phyloP scores from a whole-genome alignment of 2,329 filamentous ascomycete species.

The Chaetomiaceae sp. region DNA sequence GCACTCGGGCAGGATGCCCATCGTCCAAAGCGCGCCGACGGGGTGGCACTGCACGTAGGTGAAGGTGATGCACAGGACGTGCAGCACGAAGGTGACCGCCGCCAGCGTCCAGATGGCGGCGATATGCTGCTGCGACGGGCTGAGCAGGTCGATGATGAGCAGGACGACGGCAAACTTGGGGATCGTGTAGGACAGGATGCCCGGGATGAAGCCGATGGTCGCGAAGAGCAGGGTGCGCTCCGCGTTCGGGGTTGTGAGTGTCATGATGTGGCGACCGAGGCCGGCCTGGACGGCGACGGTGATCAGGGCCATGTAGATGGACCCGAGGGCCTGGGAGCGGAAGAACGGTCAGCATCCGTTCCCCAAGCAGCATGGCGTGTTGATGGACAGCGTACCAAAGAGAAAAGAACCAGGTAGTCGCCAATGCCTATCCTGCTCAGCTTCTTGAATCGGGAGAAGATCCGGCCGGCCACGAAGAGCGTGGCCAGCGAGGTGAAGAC shows the following conservation, averaged over 20 bases:
- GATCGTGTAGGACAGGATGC: neutral
- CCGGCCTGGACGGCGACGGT: neutral
- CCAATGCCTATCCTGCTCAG: neutral
- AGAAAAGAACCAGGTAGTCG: neutral
- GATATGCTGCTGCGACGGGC: neutral
- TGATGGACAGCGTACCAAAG: neutral
- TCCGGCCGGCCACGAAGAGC: neutral
- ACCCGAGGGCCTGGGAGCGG: neutral
- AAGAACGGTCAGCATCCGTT: neutral
- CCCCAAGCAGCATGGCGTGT: too few species aligned
- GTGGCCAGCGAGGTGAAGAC: neutral
- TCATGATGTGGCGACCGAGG: neutral
- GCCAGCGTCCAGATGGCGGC: neutral
- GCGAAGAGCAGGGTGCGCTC: neutral
- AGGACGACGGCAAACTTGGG: conserved; percentile 7
- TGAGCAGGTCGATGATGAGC: neutral
- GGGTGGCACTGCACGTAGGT: neutral
- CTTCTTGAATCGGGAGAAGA: neutral
- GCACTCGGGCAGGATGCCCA: neutral
- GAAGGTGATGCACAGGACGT: neutral
- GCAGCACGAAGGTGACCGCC: neutral
- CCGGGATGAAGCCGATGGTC: neutral
- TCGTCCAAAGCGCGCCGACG: neutral
- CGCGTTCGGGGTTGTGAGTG: neutral
- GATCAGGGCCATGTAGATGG: neutral